Percentiles rank a stretch among this genome's conserved stretches.
These are phyloP conservation scores for Lodderomyces metapsilosis DNA, from an alignment of 1,139 yeast species.

Conservation along the genomic window DNA sequence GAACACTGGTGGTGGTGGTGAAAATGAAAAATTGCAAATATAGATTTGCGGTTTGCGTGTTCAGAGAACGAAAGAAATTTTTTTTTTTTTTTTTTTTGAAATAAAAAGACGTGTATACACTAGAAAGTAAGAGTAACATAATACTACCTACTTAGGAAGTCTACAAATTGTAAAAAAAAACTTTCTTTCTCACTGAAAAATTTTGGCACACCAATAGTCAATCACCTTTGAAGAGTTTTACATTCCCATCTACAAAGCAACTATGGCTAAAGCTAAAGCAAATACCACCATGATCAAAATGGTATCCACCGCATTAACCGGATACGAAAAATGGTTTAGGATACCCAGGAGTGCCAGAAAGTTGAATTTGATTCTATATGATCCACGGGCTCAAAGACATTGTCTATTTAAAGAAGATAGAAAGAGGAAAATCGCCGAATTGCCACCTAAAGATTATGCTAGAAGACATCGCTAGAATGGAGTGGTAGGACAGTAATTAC, in stretches of 20 bases:
- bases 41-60: not conserved
- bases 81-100: not conserved
- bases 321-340: conserved; percentile 74
- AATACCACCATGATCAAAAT: conserved; percentile 53
- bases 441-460: conserved; percentile 57
- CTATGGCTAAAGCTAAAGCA: conserved; percentile 45
- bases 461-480: conserved; percentile 42
- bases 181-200: too few species aligned
- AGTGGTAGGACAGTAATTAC: not conserved
- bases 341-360: conserved; percentile 80
- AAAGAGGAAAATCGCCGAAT: conserved; percentile 74
- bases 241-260: too few species aligned
- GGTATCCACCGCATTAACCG: conserved; percentile 84
- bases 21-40: not conserved
- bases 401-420: conserved; percentile 86
- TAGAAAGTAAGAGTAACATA: too few species aligned
- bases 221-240: too few species aligned
- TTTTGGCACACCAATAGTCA: too few species aligned
- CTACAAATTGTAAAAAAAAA: conserved; percentile 4
- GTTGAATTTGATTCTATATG: conserved; percentile 83
- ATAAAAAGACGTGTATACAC: conserved; percentile 5
- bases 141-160: conserved; percentile 7
- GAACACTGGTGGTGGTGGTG: not conserved
- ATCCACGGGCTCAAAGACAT: conserved; percentile 70
- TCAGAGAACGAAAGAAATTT: not conserved